phyloP scores from a whole-genome alignment of 345 rosid species.

The Rubroshorea leprosula region DNA sequence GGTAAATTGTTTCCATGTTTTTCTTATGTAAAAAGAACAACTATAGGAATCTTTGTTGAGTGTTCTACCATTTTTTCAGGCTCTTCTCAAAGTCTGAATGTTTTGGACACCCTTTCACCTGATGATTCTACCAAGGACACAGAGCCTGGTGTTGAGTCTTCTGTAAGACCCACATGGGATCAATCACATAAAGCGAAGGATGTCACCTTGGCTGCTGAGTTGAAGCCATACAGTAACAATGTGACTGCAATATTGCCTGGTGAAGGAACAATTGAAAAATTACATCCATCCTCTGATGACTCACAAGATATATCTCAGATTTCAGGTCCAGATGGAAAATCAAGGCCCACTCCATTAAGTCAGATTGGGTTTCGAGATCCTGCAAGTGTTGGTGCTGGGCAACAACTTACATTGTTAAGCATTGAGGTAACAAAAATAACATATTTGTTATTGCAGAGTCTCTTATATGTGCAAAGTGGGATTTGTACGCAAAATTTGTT shows the following conservation, averaged over 20 bases:
- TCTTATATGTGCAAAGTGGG: not conserved
- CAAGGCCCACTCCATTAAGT: slow-evolving; percentile 82
- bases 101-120: slow-evolving; percentile 25
- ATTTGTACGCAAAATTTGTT: not conserved
- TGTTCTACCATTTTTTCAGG: slow-evolving; percentile 28
- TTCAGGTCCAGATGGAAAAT: slow-evolving; percentile 75
- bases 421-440: slow-evolving; percentile 57
- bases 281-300: slow-evolving; percentile 21
- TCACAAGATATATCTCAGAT: slow-evolving; percentile 74
- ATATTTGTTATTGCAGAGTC: not conserved
- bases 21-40: slow-evolving; percentile 8
- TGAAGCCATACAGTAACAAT: slow-evolving; percentile 20
- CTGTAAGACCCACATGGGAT: slow-evolving; percentile 21
- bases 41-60: slow-evolving; percentile 6
- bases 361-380: slow-evolving; percentile 96
- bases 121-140: slow-evolving; percentile 20
- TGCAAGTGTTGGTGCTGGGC: slow-evolving; percentile 92
- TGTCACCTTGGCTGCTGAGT: slow-evolving; percentile 22
- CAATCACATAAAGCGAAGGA: slow-evolving; percentile 26
- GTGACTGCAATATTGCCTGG: slow-evolving; percentile 19
- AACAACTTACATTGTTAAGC: slow-evolving; percentile 81
- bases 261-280: slow-evolving; percentile 32
- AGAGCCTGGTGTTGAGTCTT: slow-evolving; percentile 27
- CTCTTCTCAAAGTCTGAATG: slow-evolving; percentile 24
- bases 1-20: slow-evolving; percentile 24